Evolutionary conservation across 768 basidiomycete species (phyloP), one percentile per base, ranked within the genome.

Genomic region (Rhodotorula babjevae): DNA sequence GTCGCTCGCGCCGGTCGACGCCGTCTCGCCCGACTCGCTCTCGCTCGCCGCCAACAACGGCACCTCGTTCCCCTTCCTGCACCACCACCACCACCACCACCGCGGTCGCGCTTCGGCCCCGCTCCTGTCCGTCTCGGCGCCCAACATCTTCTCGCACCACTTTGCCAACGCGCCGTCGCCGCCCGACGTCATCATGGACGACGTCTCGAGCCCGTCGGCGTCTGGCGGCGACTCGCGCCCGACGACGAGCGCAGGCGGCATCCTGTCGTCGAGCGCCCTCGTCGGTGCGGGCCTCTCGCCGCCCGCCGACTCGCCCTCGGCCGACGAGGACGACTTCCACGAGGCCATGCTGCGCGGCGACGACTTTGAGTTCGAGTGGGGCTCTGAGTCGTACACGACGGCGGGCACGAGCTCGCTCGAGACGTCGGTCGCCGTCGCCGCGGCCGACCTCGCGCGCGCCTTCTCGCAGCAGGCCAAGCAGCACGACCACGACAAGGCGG

Each of bases 341-440:
- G 76, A 77, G 57, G 76, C 76, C 19, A 78, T 78, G 75, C 75
- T 78, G 25, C 69, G 68, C 44, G 74, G 73, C 59, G 73, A 70
- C 71, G 68, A 75, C 59, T 69, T 77, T 42, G 78, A 78, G 53
- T 76, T 78, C 46, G 76, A 75, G 52, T 78, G 77, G 71, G 78
- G 77, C 21, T 64, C 62, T 47, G 77, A 75, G 27, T 75, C 74
- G 25, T 75, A 63, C 70, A 65, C 67, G 27, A 60, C 65, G 16
- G 57, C 57, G 18, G 65, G 65, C 4, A 69, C 74, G 12, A 61
- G 52, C 29, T 68, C 67, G 11, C 25, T 72, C 59, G 65, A 67
- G 21, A 44, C 65, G 6, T 66, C 59, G 31, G 59, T 52, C 36
- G 27, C 59, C 29, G 53, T 52, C 29, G 27, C 15, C 3, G 59